Percentiles rank a stretch among this genome's conserved stretches.
Conservation (phyloP, 352 stramenopile genomes). For the Globisporangium solare region DNA sequence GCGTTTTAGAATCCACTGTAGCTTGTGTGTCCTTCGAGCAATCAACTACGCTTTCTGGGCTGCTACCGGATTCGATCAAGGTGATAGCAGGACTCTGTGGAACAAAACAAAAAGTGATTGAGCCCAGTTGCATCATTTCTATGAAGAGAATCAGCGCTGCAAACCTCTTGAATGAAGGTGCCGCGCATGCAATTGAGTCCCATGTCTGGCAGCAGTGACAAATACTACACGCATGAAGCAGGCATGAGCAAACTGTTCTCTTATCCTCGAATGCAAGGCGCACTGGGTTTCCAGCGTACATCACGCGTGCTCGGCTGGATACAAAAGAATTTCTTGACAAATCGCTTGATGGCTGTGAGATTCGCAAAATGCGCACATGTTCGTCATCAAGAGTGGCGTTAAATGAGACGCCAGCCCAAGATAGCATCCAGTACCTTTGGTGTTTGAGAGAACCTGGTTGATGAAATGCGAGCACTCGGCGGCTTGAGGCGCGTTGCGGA, state of each 20-base stretch:
- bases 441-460: constrained; percentile 33
- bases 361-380: not conserved
- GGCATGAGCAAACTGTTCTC: no score
- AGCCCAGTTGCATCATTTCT: not conserved
- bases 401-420: not conserved
- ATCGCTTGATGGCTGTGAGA: constrained; percentile 5
- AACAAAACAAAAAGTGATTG: not conserved
- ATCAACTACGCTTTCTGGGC: not conserved
- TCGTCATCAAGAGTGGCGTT: no score
- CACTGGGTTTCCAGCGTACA: not conserved
- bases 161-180: not conserved
- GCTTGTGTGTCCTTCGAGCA: constrained; percentile 2
- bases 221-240: constrained; percentile 12
- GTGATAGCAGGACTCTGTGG: not conserved
- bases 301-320: not conserved
- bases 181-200: constrained; percentile 15
- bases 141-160: not conserved
- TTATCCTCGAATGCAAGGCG: not conserved
- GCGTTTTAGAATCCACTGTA: constrained; percentile 8
- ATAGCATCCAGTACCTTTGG: constrained; percentile 23
- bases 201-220: constrained; percentile 23
- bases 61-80: not conserved
- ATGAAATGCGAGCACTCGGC: constrained; percentile 49
- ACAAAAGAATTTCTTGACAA: constrained; percentile 8
- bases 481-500: constrained; percentile 35